These are phyloP conservation scores for Solanum hybrid DNA, from an alignment of 305 asterid genomes.

Conservation along the genomic window DNA sequence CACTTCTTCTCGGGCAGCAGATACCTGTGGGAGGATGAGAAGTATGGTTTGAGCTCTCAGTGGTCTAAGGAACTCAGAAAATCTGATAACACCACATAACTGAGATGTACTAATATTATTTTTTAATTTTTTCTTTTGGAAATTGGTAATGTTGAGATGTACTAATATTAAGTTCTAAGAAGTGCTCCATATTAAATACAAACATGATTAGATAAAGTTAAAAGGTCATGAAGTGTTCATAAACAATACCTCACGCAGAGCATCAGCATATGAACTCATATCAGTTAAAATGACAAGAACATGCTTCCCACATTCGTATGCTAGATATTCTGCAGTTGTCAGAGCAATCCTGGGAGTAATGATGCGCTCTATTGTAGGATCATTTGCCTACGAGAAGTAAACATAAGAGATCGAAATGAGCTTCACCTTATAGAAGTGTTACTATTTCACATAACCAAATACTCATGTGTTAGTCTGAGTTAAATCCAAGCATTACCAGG, in stretches of 20 bases:
- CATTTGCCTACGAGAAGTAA: conserved; percentile 61
- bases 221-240: neutral
- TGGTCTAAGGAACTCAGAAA: neutral
- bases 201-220: neutral
- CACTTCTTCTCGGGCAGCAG: conserved; percentile 22
- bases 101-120: neutral
- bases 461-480: neutral
- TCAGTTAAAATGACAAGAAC: conserved; percentile 98
- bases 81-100: neutral
- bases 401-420: neutral
- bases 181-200: neutral
- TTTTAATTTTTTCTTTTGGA: neutral
- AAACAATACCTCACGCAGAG: conserved; percentile 88
- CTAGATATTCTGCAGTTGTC: conserved; percentile 92
- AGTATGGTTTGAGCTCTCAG: neutral
- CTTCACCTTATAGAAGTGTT: neutral
- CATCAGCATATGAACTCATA: conserved; percentile 99
- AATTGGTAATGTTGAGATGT: neutral
- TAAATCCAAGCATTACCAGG: conserved; percentile 38
- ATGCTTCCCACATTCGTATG: conserved; percentile 96
- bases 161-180: neutral
- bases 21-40: conserved; percentile 10
- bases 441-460: neutral
- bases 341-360: conserved; percentile 96
- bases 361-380: conserved; percentile 93